Evolutionary conservation across 306 rosid species (phyloP).

Genomic region (Quercus wislizeni): DNA sequence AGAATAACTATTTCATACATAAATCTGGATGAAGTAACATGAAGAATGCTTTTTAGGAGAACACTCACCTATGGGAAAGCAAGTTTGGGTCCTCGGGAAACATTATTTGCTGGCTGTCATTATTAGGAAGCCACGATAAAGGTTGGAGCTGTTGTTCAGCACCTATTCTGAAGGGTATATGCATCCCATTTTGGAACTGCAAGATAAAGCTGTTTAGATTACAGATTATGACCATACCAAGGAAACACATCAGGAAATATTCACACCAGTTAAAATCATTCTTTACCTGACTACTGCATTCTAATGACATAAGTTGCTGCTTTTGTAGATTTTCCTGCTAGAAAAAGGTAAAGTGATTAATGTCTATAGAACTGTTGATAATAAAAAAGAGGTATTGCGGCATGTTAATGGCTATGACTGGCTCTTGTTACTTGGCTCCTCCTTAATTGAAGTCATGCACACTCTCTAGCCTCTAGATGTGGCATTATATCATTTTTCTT

Average conservation of each 20-base stretch:
- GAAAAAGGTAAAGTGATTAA: not conserved
- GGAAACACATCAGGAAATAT: not conserved
- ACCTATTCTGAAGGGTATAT: conserved; percentile 63
- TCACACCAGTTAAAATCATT: not conserved
- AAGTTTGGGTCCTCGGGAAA: conserved; percentile 67
- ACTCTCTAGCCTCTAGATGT: not conserved
- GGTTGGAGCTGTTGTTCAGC: conserved; percentile 74
- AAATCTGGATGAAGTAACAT: not conserved
- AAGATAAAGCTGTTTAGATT: conserved; percentile 24
- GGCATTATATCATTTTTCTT: not conserved
- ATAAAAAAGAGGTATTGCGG: not conserved
- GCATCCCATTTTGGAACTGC: conserved; percentile 75
- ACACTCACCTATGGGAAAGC: conserved; percentile 59
- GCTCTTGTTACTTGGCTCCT: not conserved
- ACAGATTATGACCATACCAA: not conserved
- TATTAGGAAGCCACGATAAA: conserved; percentile 57
- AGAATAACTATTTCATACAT: not conserved
- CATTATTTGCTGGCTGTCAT: conserved; percentile 42
- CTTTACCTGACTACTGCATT: conserved; percentile 78
- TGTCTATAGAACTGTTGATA: not conserved
- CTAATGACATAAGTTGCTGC: conserved; percentile 69
- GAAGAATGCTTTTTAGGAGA: conserved; percentile 6
- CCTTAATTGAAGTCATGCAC: not conserved
- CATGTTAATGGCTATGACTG: not conserved
- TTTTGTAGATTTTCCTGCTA: conserved; percentile 71